Base-by-base conservation (phyloP, 768 basidiomycete species). In the Serendipita indica region DNA sequence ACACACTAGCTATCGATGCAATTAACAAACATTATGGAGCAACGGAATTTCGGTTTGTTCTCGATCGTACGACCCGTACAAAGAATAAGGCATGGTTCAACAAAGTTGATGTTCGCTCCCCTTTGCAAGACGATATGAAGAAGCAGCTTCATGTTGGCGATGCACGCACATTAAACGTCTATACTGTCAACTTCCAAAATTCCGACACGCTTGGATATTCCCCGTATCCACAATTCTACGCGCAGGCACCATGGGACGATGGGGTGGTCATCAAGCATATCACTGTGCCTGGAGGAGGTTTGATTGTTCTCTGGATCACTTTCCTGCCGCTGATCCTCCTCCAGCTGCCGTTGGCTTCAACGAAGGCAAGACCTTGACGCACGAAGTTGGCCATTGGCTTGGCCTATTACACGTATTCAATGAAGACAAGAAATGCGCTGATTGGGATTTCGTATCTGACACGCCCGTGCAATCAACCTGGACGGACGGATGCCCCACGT, bases 351-450 rank as follows among this genome's bases (percentile, higher is more conserved):
- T n/a, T n/a, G n/a, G n/a, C 41, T 43, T 18, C 41, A 43, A 43
- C 27, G 61, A 75, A 66, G 63, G 62, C 18, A 33, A 56, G 22
- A 81, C 75, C 39, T 62, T 77, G 60, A 77, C 74, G 13, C 80
- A 81, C 64, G 80, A 81, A 66, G 74, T 72, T 49, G 78, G 79
- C n/a, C 79, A 80, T 68, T 81, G 79, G 79, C n/a, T n/a, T n/a
- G n/a, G n/a, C n/a, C n/a, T n/a, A n/a, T n/a, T n/a, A n/a, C n/a
- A n/a, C n/a, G n/a, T n/a, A n/a, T n/a, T n/a, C n/a, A n/a, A n/a
- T n/a, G n/a, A n/a, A n/a, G n/a, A n/a, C n/a, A n/a, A n/a, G n/a
- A n/a, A n/a, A n/a, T n/a, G n/a, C n/a, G 35, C 35, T 18, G 35
- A 37, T 37, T 10, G 35, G 12, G 35, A 37, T 18, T 37, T 37